Evolutionary conservation across 257 asterid species (phyloP), one percentile per base, ranked within the genome.

Genomic region (Petunia axillaris): DNA sequence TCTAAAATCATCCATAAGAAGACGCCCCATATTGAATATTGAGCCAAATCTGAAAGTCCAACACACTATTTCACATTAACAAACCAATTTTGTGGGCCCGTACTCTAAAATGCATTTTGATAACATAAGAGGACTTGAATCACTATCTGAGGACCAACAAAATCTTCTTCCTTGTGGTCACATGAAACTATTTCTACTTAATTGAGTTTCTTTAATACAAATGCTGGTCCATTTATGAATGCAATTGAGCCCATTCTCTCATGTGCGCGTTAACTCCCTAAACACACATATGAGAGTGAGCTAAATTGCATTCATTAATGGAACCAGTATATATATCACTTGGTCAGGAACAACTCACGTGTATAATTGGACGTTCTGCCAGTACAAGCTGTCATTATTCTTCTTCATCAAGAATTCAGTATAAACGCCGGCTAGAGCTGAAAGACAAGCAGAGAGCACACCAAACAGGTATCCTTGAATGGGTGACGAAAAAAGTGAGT

Each of bases 331-430:
- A 25, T 25, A 35, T 0, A 50, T 50, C 7, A 2, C 44, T 35
- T 48, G 44, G 60, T 35, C 44, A 71, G 57, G 38, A 64, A 1
- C 74, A 83, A 85, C 97, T 84, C 87, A 94, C 98, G 97, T 89
- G 79, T 96, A 96, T 83, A 96, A 87, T 79, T 90, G 99, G 79
- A 92, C 85, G 78, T 95, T 93, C 88, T 95, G 99, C 99, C 99
- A 95, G 83, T 93, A 95, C 44, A 96, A 87, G 88, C 98, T 96
- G 87, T 96, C 99, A 76, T 90, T 96, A 81, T 91, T 96, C 97
- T 91, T 96, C 88, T 96, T 96, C 99, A 96, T 94, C 91, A 94
- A 89, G 90, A 94, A 96, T 80, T 96, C 99, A 6, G 99, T 96
- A 89, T 96, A 96, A 82, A 95, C 98, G 63, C 99, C 98, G 39